A percentile compares a stretch with the other conserved stretches of the same genome.
phyloP scores from a whole-genome alignment of 345 rosid genomes.

The Bretschneidera sinensis region DNA sequence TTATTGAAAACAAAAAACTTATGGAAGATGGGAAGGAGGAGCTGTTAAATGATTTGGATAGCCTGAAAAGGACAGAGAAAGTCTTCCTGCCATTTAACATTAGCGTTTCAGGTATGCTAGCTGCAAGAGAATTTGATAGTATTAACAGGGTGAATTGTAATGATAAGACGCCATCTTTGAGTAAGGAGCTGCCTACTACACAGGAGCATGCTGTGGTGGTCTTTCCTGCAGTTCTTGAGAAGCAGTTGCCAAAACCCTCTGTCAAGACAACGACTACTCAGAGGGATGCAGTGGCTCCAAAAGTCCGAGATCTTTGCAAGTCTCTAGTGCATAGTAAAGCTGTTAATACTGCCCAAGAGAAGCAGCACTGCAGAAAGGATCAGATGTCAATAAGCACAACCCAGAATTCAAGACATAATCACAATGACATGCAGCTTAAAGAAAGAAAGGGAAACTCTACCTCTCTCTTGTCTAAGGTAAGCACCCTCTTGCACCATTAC shows the following conservation, averaged over 20 bases:
- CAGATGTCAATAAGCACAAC: slow-evolving; percentile 7
- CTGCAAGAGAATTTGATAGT: slow-evolving; percentile 25
- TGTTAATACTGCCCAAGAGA: slow-evolving; percentile 28
- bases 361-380: slow-evolving; percentile 33
- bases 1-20: slow-evolving; percentile 16
- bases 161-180: slow-evolving; percentile 16
- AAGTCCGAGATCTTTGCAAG: slow-evolving; percentile 29
- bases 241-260: slow-evolving; percentile 25
- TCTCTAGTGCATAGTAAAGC: slow-evolving; percentile 27
- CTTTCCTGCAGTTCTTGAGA: slow-evolving; percentile 16
- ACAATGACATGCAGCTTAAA: slow-evolving; percentile 24
- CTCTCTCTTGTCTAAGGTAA: slow-evolving; percentile 30
- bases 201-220: slow-evolving; percentile 14
- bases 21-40: slow-evolving; percentile 19
- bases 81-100: slow-evolving; percentile 11
- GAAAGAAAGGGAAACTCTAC: slow-evolving; percentile 33
- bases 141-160: slow-evolving; percentile 23
- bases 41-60: too few relatives aligned
- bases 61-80: too few relatives aligned
- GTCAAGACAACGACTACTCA: slow-evolving; percentile 21
- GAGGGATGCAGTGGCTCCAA: slow-evolving; percentile 24
- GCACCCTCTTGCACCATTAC: slow-evolving; percentile 9
- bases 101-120: slow-evolving; percentile 14
- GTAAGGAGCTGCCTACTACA: slow-evolving; percentile 19
- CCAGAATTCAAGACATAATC: slow-evolving; percentile 31